Evolutionary conservation across 1,139 yeast genomes (phyloP).

Genomic region (Tardiomyces blankii): DNA sequence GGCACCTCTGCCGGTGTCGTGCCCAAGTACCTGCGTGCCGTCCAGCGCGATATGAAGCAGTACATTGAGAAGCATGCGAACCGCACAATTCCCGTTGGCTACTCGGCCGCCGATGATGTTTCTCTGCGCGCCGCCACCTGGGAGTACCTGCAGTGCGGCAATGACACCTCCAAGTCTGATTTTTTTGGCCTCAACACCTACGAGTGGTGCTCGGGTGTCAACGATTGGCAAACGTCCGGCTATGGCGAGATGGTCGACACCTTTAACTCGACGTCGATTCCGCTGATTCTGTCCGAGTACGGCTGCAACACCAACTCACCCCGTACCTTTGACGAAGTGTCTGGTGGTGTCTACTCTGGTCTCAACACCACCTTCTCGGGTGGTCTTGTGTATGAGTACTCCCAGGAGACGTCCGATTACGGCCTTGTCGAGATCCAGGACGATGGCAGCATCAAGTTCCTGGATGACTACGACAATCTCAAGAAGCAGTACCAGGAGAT

Average conservation of each 20-base stretch:
- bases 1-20: constrained; percentile 47
- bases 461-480: constrained; percentile 24
- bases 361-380: constrained; percentile 76
- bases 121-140: constrained; percentile 66
- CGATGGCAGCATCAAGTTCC: constrained; percentile 39
- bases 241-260: constrained; percentile 64
- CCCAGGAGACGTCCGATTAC: constrained; percentile 81
- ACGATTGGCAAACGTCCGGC: constrained; percentile 33
- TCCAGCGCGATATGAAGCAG: constrained; percentile 67
- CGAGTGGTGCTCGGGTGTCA: constrained; percentile 51
- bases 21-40: constrained; percentile 55
- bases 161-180: constrained; percentile 54
- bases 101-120: constrained; percentile 92
- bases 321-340: constrained; percentile 67
- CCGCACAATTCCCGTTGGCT: constrained; percentile 79
- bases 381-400: constrained; percentile 83
- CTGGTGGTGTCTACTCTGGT: constrained; percentile 52
- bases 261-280: constrained; percentile 55
- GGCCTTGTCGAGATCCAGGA: constrained; percentile 62
- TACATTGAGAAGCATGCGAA: constrained; percentile 50
- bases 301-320: constrained; percentile 73
- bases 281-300: constrained; percentile 83
- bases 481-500: constrained; percentile 14
- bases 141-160: constrained; percentile 68
- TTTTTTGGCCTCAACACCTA: constrained; percentile 93